These are phyloP conservation scores for Ganoderma leucocontextum DNA, from an alignment of 1,284 basidiomycete genomes.

Conservation along the genomic window DNA sequence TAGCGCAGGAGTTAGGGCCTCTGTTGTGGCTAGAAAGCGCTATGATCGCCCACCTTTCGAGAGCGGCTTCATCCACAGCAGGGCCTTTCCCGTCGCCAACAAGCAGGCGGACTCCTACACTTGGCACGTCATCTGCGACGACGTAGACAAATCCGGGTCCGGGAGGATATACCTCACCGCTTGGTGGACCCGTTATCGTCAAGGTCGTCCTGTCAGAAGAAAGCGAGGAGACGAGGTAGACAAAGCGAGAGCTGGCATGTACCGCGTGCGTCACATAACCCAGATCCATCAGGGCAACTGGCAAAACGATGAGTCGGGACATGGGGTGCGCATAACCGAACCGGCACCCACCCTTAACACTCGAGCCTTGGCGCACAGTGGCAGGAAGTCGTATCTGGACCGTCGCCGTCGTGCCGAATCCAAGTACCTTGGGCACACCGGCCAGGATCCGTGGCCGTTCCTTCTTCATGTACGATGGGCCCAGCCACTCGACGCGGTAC, in stretches of 20 bases:
- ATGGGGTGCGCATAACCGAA: not conserved
- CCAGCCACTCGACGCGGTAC: conserved; percentile 81
- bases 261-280: conserved; percentile 83
- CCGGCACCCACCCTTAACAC: conserved; percentile 46
- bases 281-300: conserved; percentile 82
- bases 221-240: conserved; percentile 60
- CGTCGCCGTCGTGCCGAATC: conserved; percentile 54
- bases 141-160: conserved; percentile 85
- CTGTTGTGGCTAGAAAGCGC: not conserved
- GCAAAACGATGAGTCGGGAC: not conserved
- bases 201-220: conserved; percentile 49
- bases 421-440: conserved; percentile 49
- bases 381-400: conserved; percentile 51
- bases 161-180: conserved; percentile 74
- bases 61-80: conserved; percentile 59
- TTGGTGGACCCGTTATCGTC: conserved; percentile 65
- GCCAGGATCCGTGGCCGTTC: conserved; percentile 59
- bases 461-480: conserved; percentile 72
- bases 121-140: conserved; percentile 75
- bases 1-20: conserved; percentile 18
- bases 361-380: conserved; percentile 30
- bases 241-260: conserved; percentile 80
- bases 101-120: conserved; percentile 70
- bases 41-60: conserved; percentile 57
- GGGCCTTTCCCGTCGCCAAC: conserved; percentile 73